phyloP scores from a whole-genome alignment of 306 rosid genomes.

The Astragalus membranaceus region DNA sequence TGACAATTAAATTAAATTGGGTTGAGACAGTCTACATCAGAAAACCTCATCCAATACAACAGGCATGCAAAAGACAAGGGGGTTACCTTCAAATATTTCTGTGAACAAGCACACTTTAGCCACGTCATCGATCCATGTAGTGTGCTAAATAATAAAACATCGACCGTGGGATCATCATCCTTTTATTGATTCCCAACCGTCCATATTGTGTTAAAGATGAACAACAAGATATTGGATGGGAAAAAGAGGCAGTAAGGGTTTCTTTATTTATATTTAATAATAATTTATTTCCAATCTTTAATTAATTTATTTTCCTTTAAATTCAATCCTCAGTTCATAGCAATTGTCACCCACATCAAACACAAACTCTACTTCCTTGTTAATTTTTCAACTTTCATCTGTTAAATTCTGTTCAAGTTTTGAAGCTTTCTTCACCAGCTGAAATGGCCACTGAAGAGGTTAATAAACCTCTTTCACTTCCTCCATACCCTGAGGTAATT shows the following conservation, averaged over 20 bases:
- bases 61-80: background rate
- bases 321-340: constrained; percentile 34
- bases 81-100: background rate
- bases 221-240: background rate
- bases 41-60: background rate
- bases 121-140: constrained; percentile 65
- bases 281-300: constrained; percentile 10
- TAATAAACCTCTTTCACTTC: constrained; percentile 56
- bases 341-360: constrained; percentile 29
- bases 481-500: constrained; percentile 80
- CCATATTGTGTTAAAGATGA: constrained; percentile 20
- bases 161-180: constrained; percentile 33
- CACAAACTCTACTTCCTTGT: constrained; percentile 8
- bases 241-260: constrained; percentile 9
- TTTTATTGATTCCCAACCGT: constrained; percentile 40
- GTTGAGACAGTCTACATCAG: constrained; percentile 12
- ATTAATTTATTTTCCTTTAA: constrained; percentile 33
- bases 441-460: constrained; percentile 74
- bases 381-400: background rate
- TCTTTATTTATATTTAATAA: background rate
- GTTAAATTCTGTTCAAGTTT: background rate
- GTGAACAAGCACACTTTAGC: constrained; percentile 14
- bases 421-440: constrained; percentile 24
- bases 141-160: background rate
- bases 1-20: too few relatives aligned